Base-by-base conservation (phyloP, 164 flowering plant species). In the Brasenia schreberi region DNA sequence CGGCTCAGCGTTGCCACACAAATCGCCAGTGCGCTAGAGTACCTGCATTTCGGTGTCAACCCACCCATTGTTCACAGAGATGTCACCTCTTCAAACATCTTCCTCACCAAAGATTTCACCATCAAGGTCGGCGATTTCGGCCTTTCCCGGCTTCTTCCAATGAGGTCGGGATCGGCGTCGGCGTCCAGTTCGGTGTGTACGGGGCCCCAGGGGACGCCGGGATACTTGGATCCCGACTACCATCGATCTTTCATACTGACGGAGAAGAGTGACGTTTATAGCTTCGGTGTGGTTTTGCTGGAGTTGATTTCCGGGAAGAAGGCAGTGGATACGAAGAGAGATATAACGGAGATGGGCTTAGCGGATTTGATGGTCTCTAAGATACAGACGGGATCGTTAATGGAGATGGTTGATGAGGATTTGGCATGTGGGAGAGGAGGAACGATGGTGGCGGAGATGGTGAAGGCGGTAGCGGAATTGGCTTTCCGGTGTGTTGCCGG, bases 201-300 rank as follows among this genome's bases (percentile, higher is more conserved):
- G 4, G 98, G 98, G 7, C 98, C 98, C n/a, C 98, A 93, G 66
- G 98, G 98, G 16, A 93, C 98, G 6, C 98, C 98, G 23, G 98
- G 98, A 0, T 93, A 93, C 56, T 67, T 93, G 62, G 98, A 90
- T 45, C 98, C 96, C 68, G 97, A 93, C 65, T 90, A 93, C 64
- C 86, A 90, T 74, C 75, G 81, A 72, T 89, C 95, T 18, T 90
- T 85, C 66, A 68, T 84, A 71, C 69, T 93, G 76, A 93, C 95
- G 18, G 97, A 93, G 73, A 93, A 93, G 84, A 93, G 98, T 65
- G 97, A 93, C 72, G 86, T 93, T 72, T 93, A 90, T 74, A 93
- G 98, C 70, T 87, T 88, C 56, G 98, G 98, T 2, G 98, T 93
- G 52, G 87, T 92, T 63, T 64, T 92, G 77, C 59, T 93, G 71